phyloP scores from a whole-genome alignment of 1,284 basidiomycete genomes.

The Tilletia setariae region DNA sequence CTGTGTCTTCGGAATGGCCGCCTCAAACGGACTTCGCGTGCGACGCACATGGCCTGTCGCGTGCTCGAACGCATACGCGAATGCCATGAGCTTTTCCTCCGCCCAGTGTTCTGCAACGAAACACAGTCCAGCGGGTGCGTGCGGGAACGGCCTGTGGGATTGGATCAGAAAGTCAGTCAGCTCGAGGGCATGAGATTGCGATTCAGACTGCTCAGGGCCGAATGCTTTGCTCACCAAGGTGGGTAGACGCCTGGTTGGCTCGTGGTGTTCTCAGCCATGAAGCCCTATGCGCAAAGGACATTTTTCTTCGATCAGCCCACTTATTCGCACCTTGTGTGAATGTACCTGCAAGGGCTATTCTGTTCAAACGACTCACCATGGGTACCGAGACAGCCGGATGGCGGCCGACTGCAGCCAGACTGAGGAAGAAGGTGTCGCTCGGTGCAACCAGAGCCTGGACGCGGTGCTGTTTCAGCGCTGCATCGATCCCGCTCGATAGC shows the following conservation, averaged over 20 bases:
- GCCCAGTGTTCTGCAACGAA: slow-evolving; percentile 67
- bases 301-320: background rate
- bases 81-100: slow-evolving; percentile 63
- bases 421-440: slow-evolving; percentile 9
- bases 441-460: slow-evolving; percentile 10
- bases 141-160: slow-evolving; percentile 24
- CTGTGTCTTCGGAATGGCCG: slow-evolving; percentile 66
- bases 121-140: slow-evolving; percentile 63
- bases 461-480: slow-evolving; percentile 9
- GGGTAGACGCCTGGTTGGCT: slow-evolving; percentile 17
- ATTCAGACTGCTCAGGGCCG: no score
- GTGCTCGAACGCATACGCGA: slow-evolving; percentile 68
- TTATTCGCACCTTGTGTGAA: no score
- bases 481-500: slow-evolving; percentile 9
- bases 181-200: slow-evolving; percentile 9
- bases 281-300: slow-evolving; percentile 19
- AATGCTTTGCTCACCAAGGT: slow-evolving; percentile 23
- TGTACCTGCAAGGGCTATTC: no score
- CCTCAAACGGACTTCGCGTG: slow-evolving; percentile 60
- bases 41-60: slow-evolving; percentile 62
- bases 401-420: slow-evolving; percentile 5
- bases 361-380: slow-evolving; percentile 3
- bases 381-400: slow-evolving; percentile 11
- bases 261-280: slow-evolving; percentile 13
- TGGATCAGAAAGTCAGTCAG: slow-evolving; percentile 21